phyloP scores from a whole-genome alignment of 305 asterid genomes.

The Ilex paraguariensis region DNA sequence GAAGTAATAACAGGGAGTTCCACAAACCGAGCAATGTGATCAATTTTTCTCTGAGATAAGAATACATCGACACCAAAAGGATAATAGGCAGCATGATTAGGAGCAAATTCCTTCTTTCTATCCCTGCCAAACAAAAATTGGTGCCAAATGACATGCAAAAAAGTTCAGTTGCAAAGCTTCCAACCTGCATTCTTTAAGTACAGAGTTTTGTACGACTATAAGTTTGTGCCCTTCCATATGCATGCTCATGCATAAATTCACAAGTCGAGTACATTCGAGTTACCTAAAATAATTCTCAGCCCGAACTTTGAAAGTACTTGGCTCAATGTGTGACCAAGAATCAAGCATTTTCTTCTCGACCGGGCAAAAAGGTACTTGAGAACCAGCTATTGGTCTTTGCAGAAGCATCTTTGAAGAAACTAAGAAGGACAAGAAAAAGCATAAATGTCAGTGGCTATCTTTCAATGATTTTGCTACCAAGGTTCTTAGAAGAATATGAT shows the following conservation, averaged over 20 bases:
- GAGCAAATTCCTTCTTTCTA: slow-evolving; percentile 79
- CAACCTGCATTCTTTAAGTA: too few species aligned
- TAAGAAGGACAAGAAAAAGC: slow-evolving; percentile 23
- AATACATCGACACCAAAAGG: slow-evolving; percentile 95
- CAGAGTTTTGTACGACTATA: too few species aligned
- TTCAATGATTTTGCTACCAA: background rate
- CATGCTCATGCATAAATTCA: background rate
- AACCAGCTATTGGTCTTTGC: slow-evolving; percentile 84
- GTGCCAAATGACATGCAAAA: background rate
- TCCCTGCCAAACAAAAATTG: slow-evolving; percentile 50
- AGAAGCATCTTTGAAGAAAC: slow-evolving; percentile 81
- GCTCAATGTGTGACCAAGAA: slow-evolving; percentile 90
- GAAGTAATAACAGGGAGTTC: slow-evolving; percentile 59
- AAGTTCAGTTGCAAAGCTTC: too few species aligned
- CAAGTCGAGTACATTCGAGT: slow-evolving; percentile 8
- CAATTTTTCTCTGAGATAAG: slow-evolving; percentile 66
- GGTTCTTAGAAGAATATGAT: too few species aligned
- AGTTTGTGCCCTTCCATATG: too few species aligned
- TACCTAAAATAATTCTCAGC: slow-evolving; percentile 81
- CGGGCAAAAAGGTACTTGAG: slow-evolving; percentile 92
- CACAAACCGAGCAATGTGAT: slow-evolving; percentile 84
- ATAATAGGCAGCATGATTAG: slow-evolving; percentile 76
- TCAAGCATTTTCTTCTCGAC: slow-evolving; percentile 82
- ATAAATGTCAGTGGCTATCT: background rate
- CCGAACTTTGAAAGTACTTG: slow-evolving; percentile 75